Base-by-base conservation (phyloP, 2,329 filamentous ascomycete species). In the Clonostachys rosea region DNA sequence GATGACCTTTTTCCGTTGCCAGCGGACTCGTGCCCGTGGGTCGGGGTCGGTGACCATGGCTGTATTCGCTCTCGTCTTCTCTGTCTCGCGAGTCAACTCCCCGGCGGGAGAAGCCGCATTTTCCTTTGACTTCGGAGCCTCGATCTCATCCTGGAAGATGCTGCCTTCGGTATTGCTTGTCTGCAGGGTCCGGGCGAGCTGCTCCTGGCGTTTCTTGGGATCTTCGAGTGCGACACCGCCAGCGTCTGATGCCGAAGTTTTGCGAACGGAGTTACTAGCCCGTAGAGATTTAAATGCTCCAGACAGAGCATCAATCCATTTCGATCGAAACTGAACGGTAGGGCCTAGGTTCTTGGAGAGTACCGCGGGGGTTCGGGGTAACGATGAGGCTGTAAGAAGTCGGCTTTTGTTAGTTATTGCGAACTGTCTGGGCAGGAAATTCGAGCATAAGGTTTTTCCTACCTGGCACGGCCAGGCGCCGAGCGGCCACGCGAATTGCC, bases 1-100 rank as follows among this genome's bases (percentile, higher is more conserved):
- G 47, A 92, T 86, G 39, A 95, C 81, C 77, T 91, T 90, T 67
- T 86, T 90, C 58, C 89, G 79, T 71, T 95, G 84, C 83, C 88
- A 96, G 49, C 84, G 78, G 46, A 83, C 73, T 49, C 91, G 81
- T 48, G 76, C 76, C 41, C 76, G 69, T 14, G 91, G 91, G 55
- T 87, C 80, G 6, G 94, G 94, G 64, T 96, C 87, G 42, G 89
- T 69, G 30, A 79, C 78, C 48, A 78, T 72, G 47, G 79, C 77
- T 72, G 87, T 79, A 55, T 76, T 76, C 36, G 74, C 72, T 36
- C 58, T 60, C 24, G 67, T 67, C 54, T 69, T 67, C 41, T 24
- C 24, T 48, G 52, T 47, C 20, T 30, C 24, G 24, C 24, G 24
- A 30, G 54, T 52, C 49, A 61, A 56, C 24, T 30, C 24, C 24